These are phyloP conservation scores for Cardiospermum halicacabum DNA, from an alignment of 345 rosid species.

Conservation along the genomic window DNA sequence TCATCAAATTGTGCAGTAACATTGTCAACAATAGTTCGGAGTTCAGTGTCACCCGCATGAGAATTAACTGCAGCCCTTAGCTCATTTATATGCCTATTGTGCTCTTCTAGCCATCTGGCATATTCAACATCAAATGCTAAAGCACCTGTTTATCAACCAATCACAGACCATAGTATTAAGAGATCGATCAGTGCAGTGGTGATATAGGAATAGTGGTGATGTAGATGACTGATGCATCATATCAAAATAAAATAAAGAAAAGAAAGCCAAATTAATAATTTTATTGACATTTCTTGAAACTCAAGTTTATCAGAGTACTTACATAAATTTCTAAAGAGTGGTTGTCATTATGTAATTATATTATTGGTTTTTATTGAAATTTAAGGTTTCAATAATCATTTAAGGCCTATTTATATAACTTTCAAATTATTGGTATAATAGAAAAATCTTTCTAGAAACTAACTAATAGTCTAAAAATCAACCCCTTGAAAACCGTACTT, in stretches of 20 bases:
- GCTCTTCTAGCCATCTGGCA: conserved; percentile 88
- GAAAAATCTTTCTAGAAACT: too few species aligned
- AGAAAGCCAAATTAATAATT: neutral
- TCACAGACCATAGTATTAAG: neutral
- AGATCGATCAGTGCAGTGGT: neutral
- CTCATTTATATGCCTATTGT: conserved; percentile 63
- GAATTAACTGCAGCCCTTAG: conserved; percentile 86
- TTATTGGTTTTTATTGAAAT: too few species aligned
- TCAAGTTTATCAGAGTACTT: too few species aligned
- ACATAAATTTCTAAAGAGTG: too few species aligned
- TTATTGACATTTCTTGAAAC: too few species aligned
- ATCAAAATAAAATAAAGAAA: neutral
- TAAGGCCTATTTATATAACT: too few species aligned
- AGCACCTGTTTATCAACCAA: conserved; percentile 50
- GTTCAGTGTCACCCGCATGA: conserved; percentile 88
- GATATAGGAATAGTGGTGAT: too few species aligned
- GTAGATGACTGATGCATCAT: neutral
- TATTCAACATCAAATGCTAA: conserved; percentile 85
- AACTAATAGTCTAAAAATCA: too few species aligned
- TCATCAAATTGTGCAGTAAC: conserved; percentile 68
- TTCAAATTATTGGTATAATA: too few species aligned
- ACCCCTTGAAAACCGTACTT: too few species aligned
- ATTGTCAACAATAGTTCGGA: conserved; percentile 61
- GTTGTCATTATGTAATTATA: too few species aligned
- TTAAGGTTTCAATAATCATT: too few species aligned